Base-by-base conservation (phyloP, 371 early-diverging fungal species). In the Actinomortierella ambigua region DNA sequence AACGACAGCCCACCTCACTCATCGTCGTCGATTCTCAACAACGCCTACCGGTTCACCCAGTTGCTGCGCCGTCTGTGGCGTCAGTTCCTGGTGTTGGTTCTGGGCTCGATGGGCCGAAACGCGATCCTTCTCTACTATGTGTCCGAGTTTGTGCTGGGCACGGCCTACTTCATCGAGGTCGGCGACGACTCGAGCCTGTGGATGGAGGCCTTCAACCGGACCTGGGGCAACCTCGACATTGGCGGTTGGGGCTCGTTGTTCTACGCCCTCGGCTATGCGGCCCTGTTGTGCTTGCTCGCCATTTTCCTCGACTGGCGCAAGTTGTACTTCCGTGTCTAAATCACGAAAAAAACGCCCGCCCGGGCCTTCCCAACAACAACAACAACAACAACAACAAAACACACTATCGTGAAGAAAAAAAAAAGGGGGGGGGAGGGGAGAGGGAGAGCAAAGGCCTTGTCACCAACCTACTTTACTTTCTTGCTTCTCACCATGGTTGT, bases 121-220 rank as follows among this genome's bases (percentile, higher is more conserved):
- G 71, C 81, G 17, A 65, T 81, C 29, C 44, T 70, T 27, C 41
- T 81, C 53, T 81, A 79, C 61, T 66, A 79, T 63, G 55, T 60
- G 26, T 59, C 67, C 11, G 79, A 77, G 34, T 26, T 75, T 15
- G 58, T 79, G 1, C 65, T 57, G 11, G 63, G 64, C 26, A 65
- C 71, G 3, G 61, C 59, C 23, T 70, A 52, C 2, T 41, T 71
- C 17, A 65, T 68, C 44, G 61, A 17, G 14, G 64, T 65, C 11
- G 76, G 66, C 11, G 56, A 52, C 1, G 3, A 13, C 2, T 8
- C 40, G 1, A 59, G 61, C 22, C 42, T 76, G 28, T 76, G 52
- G 17, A 43, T 58, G 1, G 8, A 53, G 1, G 57, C 60, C 4
- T 76, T 62, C 43, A 44, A 48, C 18, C 42, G 61, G 17, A 68